Evolutionary conservation across 192 early-diverging fungal genomes (phyloP).

Genomic region (Coemansia sp.): DNA sequence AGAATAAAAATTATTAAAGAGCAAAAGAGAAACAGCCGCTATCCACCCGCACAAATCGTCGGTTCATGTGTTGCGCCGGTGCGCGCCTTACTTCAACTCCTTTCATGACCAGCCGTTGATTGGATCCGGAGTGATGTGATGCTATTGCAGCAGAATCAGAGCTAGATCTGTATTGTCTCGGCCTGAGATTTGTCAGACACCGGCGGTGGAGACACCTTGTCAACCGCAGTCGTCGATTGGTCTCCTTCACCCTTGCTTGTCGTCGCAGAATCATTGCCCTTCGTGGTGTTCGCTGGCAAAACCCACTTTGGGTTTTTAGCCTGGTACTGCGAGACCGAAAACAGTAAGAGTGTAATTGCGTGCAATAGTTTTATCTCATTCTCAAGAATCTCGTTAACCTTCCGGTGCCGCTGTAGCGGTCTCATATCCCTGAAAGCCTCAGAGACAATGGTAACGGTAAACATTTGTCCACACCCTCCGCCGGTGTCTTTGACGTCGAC

Average conservation of each 20-base stretch:
- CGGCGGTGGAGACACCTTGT: neutral
- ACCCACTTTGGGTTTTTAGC: neutral
- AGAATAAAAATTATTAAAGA: neutral
- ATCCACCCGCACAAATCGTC: neutral
- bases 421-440: slow-evolving; percentile 65
- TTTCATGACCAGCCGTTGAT: too few species aligned
- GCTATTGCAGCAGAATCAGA: too few species aligned
- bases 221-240: neutral
- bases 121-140: too few species aligned
- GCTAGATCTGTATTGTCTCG: neutral
- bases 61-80: too few species aligned
- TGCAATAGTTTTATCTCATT: slow-evolving; percentile 88
- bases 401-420: slow-evolving; percentile 80
- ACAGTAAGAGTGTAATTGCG: slow-evolving; percentile 36
- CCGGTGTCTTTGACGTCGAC: slow-evolving; percentile 20
- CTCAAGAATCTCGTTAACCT: slow-evolving; percentile 77
- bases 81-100: too few species aligned
- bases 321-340: neutral
- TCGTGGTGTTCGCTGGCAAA: neutral
- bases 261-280: neutral
- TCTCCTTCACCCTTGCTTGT: neutral
- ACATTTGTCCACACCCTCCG: slow-evolving; percentile 93
- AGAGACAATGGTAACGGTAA: slow-evolving; percentile 75
- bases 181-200: neutral
- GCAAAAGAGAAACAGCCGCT: neutral